Evolutionary conservation across 306 rosid species (phyloP).

Genomic region (Cercis canadensis): DNA sequence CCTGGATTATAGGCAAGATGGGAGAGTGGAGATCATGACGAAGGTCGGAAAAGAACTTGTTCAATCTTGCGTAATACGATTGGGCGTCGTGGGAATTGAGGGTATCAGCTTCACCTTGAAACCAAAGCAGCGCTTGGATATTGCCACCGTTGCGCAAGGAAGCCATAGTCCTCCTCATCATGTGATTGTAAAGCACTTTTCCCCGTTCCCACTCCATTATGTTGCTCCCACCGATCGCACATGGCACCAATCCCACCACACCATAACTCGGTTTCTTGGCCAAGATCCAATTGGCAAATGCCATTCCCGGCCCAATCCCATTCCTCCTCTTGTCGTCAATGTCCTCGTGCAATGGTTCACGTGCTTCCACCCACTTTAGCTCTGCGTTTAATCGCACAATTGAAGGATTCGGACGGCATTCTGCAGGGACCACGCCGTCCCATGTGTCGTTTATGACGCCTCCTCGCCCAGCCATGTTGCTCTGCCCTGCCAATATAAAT

Average conservation of each 20-base stretch:
- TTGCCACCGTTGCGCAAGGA: constrained; percentile 48
- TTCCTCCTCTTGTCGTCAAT: constrained; percentile 41
- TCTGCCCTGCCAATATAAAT: constrained; percentile 92
- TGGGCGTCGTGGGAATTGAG: constrained; percentile 46
- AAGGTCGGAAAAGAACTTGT: constrained; percentile 59
- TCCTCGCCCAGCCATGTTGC: constrained; percentile 97
- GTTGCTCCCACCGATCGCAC: constrained; percentile 56
- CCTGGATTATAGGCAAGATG: constrained; percentile 81
- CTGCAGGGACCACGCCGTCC: constrained; percentile 70
- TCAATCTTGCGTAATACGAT: constrained; percentile 46
- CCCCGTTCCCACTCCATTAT: constrained; percentile 56
- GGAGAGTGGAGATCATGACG: constrained; percentile 71
- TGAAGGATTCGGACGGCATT: constrained; percentile 49
- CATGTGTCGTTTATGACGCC: constrained; percentile 61
- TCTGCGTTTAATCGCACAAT: constrained; percentile 52
- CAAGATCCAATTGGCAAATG: constrained; percentile 46
- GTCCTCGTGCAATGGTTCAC: constrained; percentile 76
- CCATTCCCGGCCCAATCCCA: constrained; percentile 57
- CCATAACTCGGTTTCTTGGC: constrained; percentile 23
- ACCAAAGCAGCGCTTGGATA: constrained; percentile 71
- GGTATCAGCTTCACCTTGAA: constrained; percentile 84
- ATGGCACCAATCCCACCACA: constrained; percentile 58
- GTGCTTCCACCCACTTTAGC: constrained; percentile 71
- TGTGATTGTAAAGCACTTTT: constrained; percentile 52
- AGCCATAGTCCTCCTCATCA: constrained; percentile 62